Percentiles rank a stretch among this genome's conserved stretches.
These are phyloP conservation scores for Aureobasidium sp. DNA, from an alignment of 2,329 filamentous ascomycete species.

Conservation along the genomic window DNA sequence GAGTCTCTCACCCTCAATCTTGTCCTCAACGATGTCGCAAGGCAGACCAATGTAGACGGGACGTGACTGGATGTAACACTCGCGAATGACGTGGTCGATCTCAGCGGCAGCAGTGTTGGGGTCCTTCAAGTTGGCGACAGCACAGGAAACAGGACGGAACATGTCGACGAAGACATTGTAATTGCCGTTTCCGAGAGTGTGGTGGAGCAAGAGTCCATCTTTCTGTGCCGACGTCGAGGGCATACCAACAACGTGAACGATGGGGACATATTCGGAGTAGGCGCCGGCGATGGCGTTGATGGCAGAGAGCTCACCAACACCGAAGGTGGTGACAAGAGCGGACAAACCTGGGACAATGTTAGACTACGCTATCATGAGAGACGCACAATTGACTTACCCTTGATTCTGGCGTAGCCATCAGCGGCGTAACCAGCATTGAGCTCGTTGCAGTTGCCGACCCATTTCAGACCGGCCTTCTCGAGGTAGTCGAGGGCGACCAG, in stretches of 20 bases:
- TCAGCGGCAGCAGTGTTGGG: constrained; percentile 63
- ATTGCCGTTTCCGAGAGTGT: constrained; percentile 33
- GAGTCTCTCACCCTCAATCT: constrained; percentile 67
- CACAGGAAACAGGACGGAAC: constrained; percentile 63
- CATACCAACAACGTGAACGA: constrained; percentile 43
- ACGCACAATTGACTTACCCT: constrained; percentile 25
- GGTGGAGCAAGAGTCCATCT: constrained; percentile 39
- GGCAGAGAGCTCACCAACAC: constrained; percentile 43
- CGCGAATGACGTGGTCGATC: constrained; percentile 69
- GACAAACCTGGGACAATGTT: constrained; percentile 23
- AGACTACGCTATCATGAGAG: background rate
- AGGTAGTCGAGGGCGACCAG: constrained; percentile 31
- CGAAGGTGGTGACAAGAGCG: constrained; percentile 43
- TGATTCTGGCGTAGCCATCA: constrained; percentile 43
- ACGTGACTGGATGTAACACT: constrained; percentile 66
- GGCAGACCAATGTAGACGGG: constrained; percentile 82
- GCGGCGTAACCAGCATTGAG: constrained; percentile 48
- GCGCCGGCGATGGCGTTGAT: constrained; percentile 43
- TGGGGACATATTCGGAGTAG: constrained; percentile 41
- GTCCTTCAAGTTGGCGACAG: constrained; percentile 63
- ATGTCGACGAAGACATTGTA: constrained; percentile 48
- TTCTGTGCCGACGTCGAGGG: constrained; percentile 36
- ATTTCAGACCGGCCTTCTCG: constrained; percentile 41
- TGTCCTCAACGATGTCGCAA: constrained; percentile 72
- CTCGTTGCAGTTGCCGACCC: constrained; percentile 58